Evolutionary conservation across 805 yeast genomes (phyloP).

Genomic region (Nakazawaea ambrosiae): DNA sequence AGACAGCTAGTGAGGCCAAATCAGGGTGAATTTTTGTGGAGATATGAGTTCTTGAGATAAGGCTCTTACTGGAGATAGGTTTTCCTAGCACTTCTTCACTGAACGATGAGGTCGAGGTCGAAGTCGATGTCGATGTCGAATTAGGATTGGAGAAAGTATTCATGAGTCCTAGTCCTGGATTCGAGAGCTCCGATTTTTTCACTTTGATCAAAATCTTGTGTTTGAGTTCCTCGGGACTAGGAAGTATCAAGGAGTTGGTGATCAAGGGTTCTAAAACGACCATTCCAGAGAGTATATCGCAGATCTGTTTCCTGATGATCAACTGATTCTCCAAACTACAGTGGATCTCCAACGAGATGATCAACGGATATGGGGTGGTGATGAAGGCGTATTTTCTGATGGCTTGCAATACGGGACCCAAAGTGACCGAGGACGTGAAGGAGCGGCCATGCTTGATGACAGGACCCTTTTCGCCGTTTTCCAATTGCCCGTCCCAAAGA

Average conservation of each 20-base stretch:
- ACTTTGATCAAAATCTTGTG: conserved; percentile 73
- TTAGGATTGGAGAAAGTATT: no score
- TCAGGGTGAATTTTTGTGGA: conserved; percentile 27
- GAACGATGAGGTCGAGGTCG: conserved; percentile 27
- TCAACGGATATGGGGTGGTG: conserved; percentile 79
- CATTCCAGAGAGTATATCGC: conserved; percentile 50
- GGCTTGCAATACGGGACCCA: conserved; percentile 62
- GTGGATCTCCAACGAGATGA: conserved; percentile 78
- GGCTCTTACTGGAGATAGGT: not conserved
- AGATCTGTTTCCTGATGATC: conserved; percentile 45
- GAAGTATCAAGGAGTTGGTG: conserved; percentile 31
- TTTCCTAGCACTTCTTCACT: conserved; percentile 18
- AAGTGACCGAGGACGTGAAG: conserved; percentile 66
- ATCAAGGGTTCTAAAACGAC: conserved; percentile 37
- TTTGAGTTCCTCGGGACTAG: conserved; percentile 68
- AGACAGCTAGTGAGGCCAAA: conserved; percentile 59
- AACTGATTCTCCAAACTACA: conserved; percentile 66
- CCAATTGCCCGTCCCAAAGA: conserved; percentile 75
- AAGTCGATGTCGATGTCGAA: conserved; percentile 18
- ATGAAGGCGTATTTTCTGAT: conserved; percentile 83
- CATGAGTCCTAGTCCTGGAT: no score
- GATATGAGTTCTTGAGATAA: conserved; percentile 2
- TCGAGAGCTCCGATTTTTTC: conserved; percentile 39
- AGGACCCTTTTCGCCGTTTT: conserved; percentile 48
- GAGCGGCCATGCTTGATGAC: conserved; percentile 87